A percentile compares a stretch with the other conserved stretches of the same genome.
Evolutionary conservation across 2,329 filamentous ascomycete species (phyloP).

Genomic region (Neofusicoccum ribis): DNA sequence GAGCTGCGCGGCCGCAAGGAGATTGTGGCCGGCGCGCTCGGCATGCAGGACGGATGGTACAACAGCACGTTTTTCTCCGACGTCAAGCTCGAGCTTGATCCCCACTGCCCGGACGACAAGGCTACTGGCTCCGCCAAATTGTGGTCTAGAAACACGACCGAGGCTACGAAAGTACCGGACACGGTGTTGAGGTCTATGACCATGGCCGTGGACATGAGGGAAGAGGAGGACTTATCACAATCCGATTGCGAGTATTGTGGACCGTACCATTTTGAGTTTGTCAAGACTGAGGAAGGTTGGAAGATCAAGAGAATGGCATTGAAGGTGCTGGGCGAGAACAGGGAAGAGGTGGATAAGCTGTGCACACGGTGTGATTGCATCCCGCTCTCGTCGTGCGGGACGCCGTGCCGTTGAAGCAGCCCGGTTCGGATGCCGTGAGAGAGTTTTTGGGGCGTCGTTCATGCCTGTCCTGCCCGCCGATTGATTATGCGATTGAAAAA

Average conservation of each 20-base stretch:
- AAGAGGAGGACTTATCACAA: not conserved
- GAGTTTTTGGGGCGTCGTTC: not conserved
- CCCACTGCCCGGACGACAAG: not conserved
- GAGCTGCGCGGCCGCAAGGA: not conserved
- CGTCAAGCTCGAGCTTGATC: not conserved
- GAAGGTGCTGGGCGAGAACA: conserved; percentile 2
- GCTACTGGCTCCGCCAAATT: not conserved
- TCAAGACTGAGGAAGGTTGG: not conserved
- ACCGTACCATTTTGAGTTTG: not conserved
- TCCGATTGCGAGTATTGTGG: not conserved
- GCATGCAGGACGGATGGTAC: not conserved
- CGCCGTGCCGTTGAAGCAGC: not conserved
- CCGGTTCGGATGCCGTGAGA: not conserved
- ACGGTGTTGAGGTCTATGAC: not conserved
- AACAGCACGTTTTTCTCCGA: not conserved
- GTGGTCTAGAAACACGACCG: not conserved
- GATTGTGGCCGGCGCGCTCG: not conserved
- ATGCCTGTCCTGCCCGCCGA: not conserved
- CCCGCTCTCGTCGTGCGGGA: not conserved
- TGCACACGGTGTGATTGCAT: conserved; percentile 1
- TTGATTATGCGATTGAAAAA: not conserved
- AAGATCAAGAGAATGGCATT: conserved; percentile 5
- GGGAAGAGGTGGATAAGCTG: not conserved
- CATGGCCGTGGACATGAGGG: not conserved
- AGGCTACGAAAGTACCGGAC: not conserved